Base-by-base conservation (phyloP, 2,329 filamentous ascomycete species). In the Blastomyces gilchristii region DNA sequence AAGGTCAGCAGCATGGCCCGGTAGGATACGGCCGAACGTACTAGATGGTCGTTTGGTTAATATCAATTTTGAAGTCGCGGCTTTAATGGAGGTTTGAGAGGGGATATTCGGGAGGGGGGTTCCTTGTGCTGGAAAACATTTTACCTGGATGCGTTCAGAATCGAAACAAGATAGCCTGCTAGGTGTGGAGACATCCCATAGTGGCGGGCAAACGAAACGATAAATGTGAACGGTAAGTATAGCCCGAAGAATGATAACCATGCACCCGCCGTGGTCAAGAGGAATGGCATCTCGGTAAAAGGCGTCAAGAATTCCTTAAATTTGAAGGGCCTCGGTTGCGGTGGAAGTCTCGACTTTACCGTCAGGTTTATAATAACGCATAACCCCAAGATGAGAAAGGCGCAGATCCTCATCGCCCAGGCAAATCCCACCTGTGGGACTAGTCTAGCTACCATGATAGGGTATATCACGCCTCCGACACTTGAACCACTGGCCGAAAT, bases 181-280 rank as follows among this genome's bases (percentile, higher is more conserved):
- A 86, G 73, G 16, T 72, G 68, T 0, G 66, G 50, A 0, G 75
- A 76, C 76, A 85, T 83, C 49, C 82, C 82, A 57, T 78, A 74
- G 2, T 69, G 66, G 57, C 77, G 68, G 0, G 81, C 82, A 65
- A 81, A 69, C 0, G 78, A 67, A 47, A 79, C 75, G 61, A 82
- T 71, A 63, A 79, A 85, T 66, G 78, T 80, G 67, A 82, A 80
- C 2, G 83, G 82, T 18, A 84, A 69, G 71, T 88, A 83, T 66
- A 88, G 85, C 74, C 82, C 82, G 49, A 79, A 75, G 75, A 82
- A 81, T 76, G 85, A 81, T 70, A 85, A 71, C 73, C 85, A 86
- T 61, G 77, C 75, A 31, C 72, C 81, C 2, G 72, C 22, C 39
- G 80, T 69, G 22, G 79, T 77, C 58, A 82, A 71, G 18, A 74